Conservation (phyloP, 306 rosid genomes). For the Arachis stenosperma region DNA sequence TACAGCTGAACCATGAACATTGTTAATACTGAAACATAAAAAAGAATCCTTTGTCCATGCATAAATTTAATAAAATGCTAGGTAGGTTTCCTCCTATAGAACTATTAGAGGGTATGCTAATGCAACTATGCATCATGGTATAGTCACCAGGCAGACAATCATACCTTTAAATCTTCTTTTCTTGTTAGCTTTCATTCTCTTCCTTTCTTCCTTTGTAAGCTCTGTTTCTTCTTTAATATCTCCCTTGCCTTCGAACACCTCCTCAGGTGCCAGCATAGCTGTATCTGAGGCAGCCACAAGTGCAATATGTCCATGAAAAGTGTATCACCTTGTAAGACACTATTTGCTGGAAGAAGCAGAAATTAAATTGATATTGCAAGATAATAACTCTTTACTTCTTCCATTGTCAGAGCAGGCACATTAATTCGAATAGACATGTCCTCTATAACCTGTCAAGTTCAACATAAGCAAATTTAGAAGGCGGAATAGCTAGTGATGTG, state of each 20-base stretch:
- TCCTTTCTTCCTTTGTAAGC: conserved; percentile 87
- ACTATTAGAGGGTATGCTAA: background rate
- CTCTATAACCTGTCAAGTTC: conserved; percentile 74
- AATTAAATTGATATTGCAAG: conserved; percentile 1
- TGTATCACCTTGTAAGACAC: conserved; percentile 36
- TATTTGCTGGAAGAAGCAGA: conserved; percentile 12
- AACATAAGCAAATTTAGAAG: conserved; percentile 36
- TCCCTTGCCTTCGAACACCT: conserved; percentile 91
- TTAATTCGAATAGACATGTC: conserved; percentile 44
- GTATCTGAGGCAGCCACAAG: conserved; percentile 96
- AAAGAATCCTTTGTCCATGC: background rate
- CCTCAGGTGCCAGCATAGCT: conserved; percentile 98
- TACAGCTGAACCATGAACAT: conserved; percentile 57
- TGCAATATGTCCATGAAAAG: conserved; percentile 70
- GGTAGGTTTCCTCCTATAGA: conserved; percentile 26
- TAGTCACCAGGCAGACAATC: conserved; percentile 34
- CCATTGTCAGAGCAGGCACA: too few relatives aligned
- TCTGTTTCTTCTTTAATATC: conserved; percentile 85
- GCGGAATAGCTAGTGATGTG: background rate
- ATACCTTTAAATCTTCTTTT: conserved; percentile 89
- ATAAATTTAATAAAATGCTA: conserved; percentile 21
- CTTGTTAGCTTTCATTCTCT: conserved; percentile 85
- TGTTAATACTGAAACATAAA: conserved; percentile 26
- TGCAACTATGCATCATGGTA: conserved; percentile 22
- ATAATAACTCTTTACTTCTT: conserved; percentile 3